Base-by-base conservation (phyloP, 2,329 filamentous ascomycete genomes). In the Phoma sp. region DNA sequence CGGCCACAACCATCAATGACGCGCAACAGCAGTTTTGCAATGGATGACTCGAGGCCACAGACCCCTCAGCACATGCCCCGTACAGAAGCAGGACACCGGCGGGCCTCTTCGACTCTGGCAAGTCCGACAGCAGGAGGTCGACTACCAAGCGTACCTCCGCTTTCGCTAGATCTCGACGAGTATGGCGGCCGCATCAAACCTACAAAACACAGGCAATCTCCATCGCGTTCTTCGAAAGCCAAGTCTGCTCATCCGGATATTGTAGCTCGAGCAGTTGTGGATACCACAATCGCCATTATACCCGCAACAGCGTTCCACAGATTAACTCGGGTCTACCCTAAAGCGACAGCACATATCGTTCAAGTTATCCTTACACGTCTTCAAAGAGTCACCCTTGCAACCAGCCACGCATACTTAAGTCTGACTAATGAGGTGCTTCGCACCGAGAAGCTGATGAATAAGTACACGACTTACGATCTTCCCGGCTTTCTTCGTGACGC, bases 271-370 rank as follows among this genome's bases (percentile, higher is more conserved):
- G 95, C 95, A 6, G 96, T 92, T 15, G 90, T 96, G 22, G 96
- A 99, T 72, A 99, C 95, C 0, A 99, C 96, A 0, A 97, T 99
- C 75, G 95, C 95, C 6, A 96, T 99, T 61, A 99, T 99, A 53
- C 96, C 96, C 1, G 95, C 95, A 0, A 96, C 92, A 71, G 96
- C 95, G 3, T 99, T 99, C 68, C 87, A 92, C 48, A 88, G 96
- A 8, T 81, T 99, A 47, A 99, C 96, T 45, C 87, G 91, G 69
- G 88, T 97, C 22, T 99, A 98, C 67, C 95, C 95, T 9, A 96
- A 96, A 78, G 93, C 96, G 9, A 97, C 95, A 2, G 89, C 95
- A 1, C 96, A 99, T 70, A 98, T 99, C 61, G 92, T 99, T 6
- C 95, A 99, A 71, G 94, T 99, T 40, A 99, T 99, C 58, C 78